Conservation (phyloP, 2,329 filamentous ascomycete species). For the Ophiostoma ips region DNA sequence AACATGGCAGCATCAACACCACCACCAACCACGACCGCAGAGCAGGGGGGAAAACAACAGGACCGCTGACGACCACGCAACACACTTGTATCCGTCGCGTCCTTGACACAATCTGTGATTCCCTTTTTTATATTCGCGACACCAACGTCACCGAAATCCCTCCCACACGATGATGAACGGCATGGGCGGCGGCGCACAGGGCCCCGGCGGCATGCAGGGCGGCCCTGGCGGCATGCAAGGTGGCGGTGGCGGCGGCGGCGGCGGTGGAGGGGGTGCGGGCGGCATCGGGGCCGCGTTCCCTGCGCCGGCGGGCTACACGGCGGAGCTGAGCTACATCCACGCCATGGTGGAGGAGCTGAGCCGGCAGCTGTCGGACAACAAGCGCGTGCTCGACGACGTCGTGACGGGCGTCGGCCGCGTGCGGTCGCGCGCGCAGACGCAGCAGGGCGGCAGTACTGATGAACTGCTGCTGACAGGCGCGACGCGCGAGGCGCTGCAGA, state of each 20-base stretch:
- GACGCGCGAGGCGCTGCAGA: constrained; percentile 39
- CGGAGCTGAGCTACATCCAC: constrained; percentile 55
- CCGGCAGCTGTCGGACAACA: constrained; percentile 47
- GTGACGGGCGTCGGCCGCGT: constrained; percentile 49
- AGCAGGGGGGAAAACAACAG: too few relatives aligned
- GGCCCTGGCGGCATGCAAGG: not conserved
- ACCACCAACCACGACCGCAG: too few relatives aligned
- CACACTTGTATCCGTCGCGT: too few relatives aligned
- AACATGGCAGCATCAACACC: too few relatives aligned
- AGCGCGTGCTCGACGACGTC: constrained; percentile 47
- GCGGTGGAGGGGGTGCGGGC: constrained; percentile 3
- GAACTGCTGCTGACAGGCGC: constrained; percentile 40
- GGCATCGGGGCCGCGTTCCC: constrained; percentile 36
- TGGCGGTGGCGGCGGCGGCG: not conserved
- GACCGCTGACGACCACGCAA: too few relatives aligned
- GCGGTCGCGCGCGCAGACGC: constrained; percentile 38
- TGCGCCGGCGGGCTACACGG: constrained; percentile 53
- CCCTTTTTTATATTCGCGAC: too few relatives aligned
- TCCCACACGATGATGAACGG: constrained; percentile 10
- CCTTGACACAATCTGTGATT: too few relatives aligned
- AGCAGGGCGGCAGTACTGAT: constrained; percentile 43
- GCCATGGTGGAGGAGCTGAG: constrained; percentile 54
- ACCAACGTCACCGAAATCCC: too few relatives aligned
- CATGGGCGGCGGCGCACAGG: constrained; percentile 5
- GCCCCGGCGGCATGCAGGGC: constrained; percentile 1